Evolutionary conservation across 2,329 filamentous ascomycete genomes (phyloP).

Genomic region (Phaeosphaeriaceae sp.): DNA sequence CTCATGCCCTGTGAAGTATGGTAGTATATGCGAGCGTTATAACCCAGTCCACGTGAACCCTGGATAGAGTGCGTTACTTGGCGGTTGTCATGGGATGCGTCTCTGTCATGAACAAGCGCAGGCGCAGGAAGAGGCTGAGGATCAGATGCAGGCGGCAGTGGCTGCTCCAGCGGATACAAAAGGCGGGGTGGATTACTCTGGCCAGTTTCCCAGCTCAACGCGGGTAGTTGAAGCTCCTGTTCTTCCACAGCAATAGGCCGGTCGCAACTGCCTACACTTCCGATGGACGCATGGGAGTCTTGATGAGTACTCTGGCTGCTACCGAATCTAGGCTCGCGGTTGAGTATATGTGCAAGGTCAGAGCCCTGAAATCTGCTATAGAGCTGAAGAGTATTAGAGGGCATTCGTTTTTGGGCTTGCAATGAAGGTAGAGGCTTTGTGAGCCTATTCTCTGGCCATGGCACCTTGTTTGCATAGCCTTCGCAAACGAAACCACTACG

Average conservation of each 20-base stretch:
- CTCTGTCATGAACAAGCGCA: conserved; percentile 23
- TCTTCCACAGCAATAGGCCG: conserved; percentile 55
- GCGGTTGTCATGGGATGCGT: conserved; percentile 22
- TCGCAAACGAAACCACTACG: conserved; percentile 90
- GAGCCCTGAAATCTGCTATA: conserved; percentile 26
- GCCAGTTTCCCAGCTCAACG: conserved; percentile 22
- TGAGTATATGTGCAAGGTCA: conserved; percentile 35
- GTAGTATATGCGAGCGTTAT: conserved; percentile 39
- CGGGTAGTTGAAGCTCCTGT: conserved; percentile 44
- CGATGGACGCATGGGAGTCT: conserved; percentile 21
- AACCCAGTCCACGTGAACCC: conserved; percentile 26
- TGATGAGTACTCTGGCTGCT: conserved; percentile 26
- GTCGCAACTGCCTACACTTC: conserved; percentile 52
- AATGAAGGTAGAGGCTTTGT: conserved; percentile 65
- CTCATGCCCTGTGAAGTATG: conserved; percentile 38
- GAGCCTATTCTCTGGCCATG: conserved; percentile 79
- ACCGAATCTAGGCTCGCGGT: conserved; percentile 30
- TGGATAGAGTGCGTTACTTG: conserved; percentile 27
- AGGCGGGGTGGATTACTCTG: conserved; percentile 29
- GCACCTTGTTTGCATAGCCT: conserved; percentile 81
- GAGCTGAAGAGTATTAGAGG: conserved; percentile 24
- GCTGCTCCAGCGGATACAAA: conserved; percentile 30
- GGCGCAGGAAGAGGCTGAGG: too few relatives aligned
- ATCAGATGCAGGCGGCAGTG: conserved; percentile 25
- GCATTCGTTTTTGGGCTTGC: conserved; percentile 75